These are phyloP conservation scores for Cutaneotrichosporon dermatis DNA, from an alignment of 1,284 basidiomycete genomes.

Conservation along the genomic window DNA sequence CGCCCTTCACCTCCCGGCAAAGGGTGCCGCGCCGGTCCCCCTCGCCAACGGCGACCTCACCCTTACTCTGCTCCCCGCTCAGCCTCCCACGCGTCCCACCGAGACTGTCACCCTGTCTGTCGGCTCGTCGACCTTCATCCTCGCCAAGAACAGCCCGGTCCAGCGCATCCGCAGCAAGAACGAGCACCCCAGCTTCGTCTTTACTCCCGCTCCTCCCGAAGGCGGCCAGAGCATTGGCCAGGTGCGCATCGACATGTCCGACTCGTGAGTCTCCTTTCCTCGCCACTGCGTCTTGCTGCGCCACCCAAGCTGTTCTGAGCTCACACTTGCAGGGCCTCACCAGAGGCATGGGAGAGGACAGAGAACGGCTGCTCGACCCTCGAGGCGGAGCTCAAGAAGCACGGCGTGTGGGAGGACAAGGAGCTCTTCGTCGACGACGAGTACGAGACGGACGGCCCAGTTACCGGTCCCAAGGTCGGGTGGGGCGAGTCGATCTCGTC, in stretches of 20 bases:
- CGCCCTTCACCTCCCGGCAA: slow-evolving; percentile 42
- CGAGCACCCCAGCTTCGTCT: slow-evolving; percentile 42
- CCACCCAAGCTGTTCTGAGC: background rate
- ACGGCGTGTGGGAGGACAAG: slow-evolving; percentile 40
- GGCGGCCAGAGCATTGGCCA: slow-evolving; percentile 38
- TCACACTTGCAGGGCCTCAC: slow-evolving; percentile 26
- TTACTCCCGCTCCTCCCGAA: slow-evolving; percentile 40
- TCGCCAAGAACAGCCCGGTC: slow-evolving; percentile 36
- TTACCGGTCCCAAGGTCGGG: slow-evolving; percentile 20
- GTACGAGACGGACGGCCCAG: slow-evolving; percentile 33
- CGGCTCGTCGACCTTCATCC: slow-evolving; percentile 38
- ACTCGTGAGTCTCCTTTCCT: slow-evolving; percentile 27
- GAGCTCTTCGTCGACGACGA: slow-evolving; percentile 46
- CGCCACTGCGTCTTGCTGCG: no score
- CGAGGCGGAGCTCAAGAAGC: slow-evolving; percentile 34
- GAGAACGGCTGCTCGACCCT: slow-evolving; percentile 33
- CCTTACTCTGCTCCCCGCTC: slow-evolving; percentile 40
- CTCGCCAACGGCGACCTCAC: slow-evolving; percentile 41
- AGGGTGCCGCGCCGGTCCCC: slow-evolving; percentile 29
- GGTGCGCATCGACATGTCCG: slow-evolving; percentile 40
- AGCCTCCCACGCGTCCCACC: slow-evolving; percentile 33
- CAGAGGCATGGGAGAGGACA: slow-evolving; percentile 41
- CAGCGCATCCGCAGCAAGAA: slow-evolving; percentile 36
- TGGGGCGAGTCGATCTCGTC: slow-evolving; percentile 45
- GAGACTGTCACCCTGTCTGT: slow-evolving; percentile 38